These are phyloP conservation scores for Coemansia furcata DNA, from an alignment of 192 early-diverging fungal species.

Conservation along the genomic window DNA sequence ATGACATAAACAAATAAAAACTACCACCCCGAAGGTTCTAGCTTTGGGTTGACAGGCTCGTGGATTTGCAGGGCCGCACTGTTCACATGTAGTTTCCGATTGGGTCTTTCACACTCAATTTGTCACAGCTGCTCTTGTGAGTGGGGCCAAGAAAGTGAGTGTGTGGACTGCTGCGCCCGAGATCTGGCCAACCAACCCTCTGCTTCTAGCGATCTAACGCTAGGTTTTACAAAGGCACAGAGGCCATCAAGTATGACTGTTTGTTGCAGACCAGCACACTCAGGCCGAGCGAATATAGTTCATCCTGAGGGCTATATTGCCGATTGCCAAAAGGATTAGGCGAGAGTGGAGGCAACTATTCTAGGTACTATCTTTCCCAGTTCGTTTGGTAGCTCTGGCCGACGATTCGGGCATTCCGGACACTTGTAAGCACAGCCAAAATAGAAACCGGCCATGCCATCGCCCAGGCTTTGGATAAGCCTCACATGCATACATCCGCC, in stretches of 20 bases:
- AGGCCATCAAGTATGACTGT: background rate
- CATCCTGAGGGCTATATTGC: no score
- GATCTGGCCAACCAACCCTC: background rate
- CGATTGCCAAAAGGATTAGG: no score
- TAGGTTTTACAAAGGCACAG: background rate
- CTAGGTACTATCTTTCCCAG: background rate
- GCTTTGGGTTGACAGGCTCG: background rate
- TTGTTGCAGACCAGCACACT: background rate
- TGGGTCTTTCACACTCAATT: background rate
- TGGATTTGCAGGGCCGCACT: slow-evolving; percentile 2
- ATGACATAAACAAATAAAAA: background rate
- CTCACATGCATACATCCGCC: background rate
- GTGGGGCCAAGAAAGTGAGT: background rate
- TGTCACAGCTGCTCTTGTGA: background rate
- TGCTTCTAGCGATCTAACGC: background rate
- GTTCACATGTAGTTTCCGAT: slow-evolving; percentile 4
- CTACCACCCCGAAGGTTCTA: background rate
- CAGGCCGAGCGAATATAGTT: background rate
- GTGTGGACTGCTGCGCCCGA: background rate
- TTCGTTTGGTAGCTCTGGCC: background rate
- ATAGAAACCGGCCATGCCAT: background rate
- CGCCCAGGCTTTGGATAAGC: background rate
- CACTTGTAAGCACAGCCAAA: background rate
- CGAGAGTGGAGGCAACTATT: background rate
- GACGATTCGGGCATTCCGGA: background rate